phyloP scores from a whole-genome alignment of 176 grass and related monocot genomes.

The Phoenix roebelenii region DNA sequence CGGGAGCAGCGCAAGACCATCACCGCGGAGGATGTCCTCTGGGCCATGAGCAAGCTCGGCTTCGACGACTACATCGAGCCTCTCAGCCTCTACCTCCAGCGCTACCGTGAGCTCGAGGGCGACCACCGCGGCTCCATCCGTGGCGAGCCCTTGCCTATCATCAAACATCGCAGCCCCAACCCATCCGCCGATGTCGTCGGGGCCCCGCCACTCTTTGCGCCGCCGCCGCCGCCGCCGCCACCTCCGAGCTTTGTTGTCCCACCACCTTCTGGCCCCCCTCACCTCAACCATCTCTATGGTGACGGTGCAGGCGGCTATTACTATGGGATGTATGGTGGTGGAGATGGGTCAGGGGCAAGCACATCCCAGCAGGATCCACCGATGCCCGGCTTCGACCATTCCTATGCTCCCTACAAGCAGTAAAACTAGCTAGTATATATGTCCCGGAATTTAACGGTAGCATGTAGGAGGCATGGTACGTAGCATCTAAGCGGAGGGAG shows the following conservation, averaged over 20 bases:
- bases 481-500: no score
- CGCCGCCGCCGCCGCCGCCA: slow-evolving; percentile 13
- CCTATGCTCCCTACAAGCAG: no score
- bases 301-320: slow-evolving; percentile 47
- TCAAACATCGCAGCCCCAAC: slow-evolving; percentile 11
- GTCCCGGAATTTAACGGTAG: no score
- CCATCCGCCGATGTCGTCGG: neutral
- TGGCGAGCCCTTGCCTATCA: slow-evolving; percentile 3
- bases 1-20: slow-evolving; percentile 68
- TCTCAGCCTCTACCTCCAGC: slow-evolving; percentile 57
- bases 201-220: slow-evolving; percentile 30
- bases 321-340: slow-evolving; percentile 18
- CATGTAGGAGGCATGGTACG: no score
- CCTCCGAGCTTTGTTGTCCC: slow-evolving; percentile 29
- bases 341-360: neutral
- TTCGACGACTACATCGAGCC: slow-evolving; percentile 77
- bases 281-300: slow-evolving; percentile 2
- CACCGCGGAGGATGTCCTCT: slow-evolving; percentile 78
- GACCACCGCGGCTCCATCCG: slow-evolving; percentile 26
- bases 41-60: slow-evolving; percentile 70
- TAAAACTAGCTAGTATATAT: no score
- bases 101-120: slow-evolving; percentile 61
- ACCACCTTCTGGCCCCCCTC: neutral
- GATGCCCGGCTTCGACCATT: neutral
- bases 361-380: neutral